These are phyloP conservation scores for Penicillium cosmopolitanum DNA, from an alignment of 495 filamentous ascomycete genomes.

Conservation along the genomic window DNA sequence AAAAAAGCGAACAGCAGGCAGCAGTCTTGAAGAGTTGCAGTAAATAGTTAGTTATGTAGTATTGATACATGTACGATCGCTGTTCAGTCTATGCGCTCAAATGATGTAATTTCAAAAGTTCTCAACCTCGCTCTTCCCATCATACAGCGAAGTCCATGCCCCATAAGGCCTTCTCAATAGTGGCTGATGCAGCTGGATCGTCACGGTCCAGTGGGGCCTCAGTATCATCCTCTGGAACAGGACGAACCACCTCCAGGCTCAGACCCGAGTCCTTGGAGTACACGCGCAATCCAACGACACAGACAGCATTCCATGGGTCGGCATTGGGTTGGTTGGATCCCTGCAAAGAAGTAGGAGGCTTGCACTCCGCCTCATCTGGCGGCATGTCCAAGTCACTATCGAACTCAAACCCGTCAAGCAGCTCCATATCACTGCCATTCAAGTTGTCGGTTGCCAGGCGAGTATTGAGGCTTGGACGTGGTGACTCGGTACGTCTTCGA, in stretches of 20 bases:
- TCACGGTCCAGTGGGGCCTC: constrained; percentile 57
- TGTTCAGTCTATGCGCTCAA: no score
- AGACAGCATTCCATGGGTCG: constrained; percentile 86
- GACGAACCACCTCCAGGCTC: constrained; percentile 56
- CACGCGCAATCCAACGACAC: constrained; percentile 75
- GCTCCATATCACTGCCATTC: constrained; percentile 30
- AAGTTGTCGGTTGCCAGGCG: constrained; percentile 28
- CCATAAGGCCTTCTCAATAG: constrained; percentile 34
- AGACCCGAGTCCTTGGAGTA: constrained; percentile 64
- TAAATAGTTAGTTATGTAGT: no score
- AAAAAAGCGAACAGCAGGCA: no score
- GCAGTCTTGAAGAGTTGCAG: no score
- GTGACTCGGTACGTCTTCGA: constrained; percentile 23
- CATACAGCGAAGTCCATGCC: neutral
- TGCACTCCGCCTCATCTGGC: constrained; percentile 31
- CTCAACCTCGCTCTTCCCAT: neutral
- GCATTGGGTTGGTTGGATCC: constrained; percentile 14
- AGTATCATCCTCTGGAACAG: constrained; percentile 54
- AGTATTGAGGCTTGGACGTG: constrained; percentile 35
- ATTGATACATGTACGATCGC: no score
- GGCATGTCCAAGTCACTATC: constrained; percentile 54
- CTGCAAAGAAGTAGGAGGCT: constrained; percentile 2
- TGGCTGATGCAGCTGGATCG: constrained; percentile 52
- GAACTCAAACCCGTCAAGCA: constrained; percentile 52
- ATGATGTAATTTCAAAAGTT: neutral